Evolutionary conservation across 805 yeast species (phyloP), one percentile per base, ranked within the genome.

Genomic region (Blastobotrys terrestris): DNA sequence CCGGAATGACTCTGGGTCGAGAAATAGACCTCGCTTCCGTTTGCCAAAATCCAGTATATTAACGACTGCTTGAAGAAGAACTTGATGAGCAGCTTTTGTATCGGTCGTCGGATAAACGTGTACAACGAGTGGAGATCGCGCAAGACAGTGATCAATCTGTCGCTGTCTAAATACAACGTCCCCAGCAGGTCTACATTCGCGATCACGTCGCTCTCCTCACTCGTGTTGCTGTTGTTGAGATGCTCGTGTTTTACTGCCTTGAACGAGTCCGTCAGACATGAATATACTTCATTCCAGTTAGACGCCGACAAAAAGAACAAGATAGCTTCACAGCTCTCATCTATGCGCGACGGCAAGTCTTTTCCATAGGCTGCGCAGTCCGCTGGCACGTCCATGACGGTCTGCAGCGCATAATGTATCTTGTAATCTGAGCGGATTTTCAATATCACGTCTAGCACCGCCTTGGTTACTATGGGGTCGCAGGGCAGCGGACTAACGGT

Each of bases 261-360:
- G 26, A 42, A 15, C 39, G 14, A 35, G 16, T 48, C 40, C 3
- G 26, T 13, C n/a, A 46, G 49, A 45, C 41, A 48, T 14, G 40
- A 19, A 22, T 67, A 72, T 53, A 68, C 76, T 48, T 76, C 79
- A 0, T 54, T 50, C 31, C 78, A 74, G 59, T 80, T 79, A 2
- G 83, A 67, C 14, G 82, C 78, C 0, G 83, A 77, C 6, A 79
- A 46, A 60, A 69, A 80, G 40, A 74, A 64, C 16, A 77, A 58
- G 4, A 81, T 64, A 26, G 71, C 64, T 15, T 73, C 76, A 46
- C 51, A 52, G 46, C 44, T 39, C 20, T 39, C 19, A 50, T 53
- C 58, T 41, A 53, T 54, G 39, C 55, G 53, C 26, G 43, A 19
- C 13, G 52, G 46, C 26, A 48, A 15, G n/a, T 46, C 49, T 3